Evolutionary conservation across 2,329 filamentous ascomycete genomes (phyloP), one percentile per base, ranked within the genome.

Genomic region (Blastomyces emzantsi): DNA sequence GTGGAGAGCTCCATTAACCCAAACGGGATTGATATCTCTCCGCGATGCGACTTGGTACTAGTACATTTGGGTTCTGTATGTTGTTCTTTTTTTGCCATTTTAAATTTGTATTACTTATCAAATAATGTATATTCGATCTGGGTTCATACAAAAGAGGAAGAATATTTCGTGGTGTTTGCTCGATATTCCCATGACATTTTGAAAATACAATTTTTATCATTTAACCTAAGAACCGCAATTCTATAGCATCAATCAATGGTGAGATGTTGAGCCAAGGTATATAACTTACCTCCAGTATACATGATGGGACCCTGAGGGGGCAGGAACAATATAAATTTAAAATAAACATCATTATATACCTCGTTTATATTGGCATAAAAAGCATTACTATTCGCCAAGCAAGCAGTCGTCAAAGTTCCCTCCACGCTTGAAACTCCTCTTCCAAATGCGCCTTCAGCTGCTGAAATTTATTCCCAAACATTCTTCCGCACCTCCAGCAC

Each of bases 401-500:
- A 49, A 22, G 28, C 28, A n/a, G 17, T 33, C 15, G 17, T 51
- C 45, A 62, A 9, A 62, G n/a, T 5, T n/a, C 13, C 61, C 83
- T 90, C 92, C 92, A 96, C 64, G 77, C 78, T 69, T 88, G 82
- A 73, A 90, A 92, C 76, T 96, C 92, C 33, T 81, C 78, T 19
- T 82, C 82, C 57, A 96, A 77, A 78, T 99, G 92, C 64, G 79
- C 80, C 75, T 94, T 94, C 62, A 96, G 74, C 73, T 80, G 81
- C 67, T 83, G 80, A 74, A 97, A 95, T 72, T 82, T 83, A 68
- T 90, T 90, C 25, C 83, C 84, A 76, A 94, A 97, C 61, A 85
- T 83, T 74, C 75, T 77, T 1, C 86, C 85, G 77, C 94, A 97
- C 61, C 90, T 82, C 93, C 94, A 97, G 74, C 94, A 97, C 66